Evolutionary conservation across 2,329 filamentous ascomycete species (phyloP).

Genomic region (Ophiocordyceps australis): DNA sequence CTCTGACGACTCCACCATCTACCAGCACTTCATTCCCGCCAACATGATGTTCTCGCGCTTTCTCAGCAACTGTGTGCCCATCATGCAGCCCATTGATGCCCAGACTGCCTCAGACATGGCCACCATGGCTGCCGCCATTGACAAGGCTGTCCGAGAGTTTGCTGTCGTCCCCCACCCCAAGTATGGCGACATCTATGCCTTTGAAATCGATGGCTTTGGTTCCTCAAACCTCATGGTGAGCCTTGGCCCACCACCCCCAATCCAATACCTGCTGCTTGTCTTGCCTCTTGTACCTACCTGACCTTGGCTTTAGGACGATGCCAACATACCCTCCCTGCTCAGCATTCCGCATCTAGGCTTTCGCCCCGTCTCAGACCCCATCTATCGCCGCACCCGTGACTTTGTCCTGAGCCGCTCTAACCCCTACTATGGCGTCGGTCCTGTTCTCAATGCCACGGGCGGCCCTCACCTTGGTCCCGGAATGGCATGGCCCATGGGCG

Average conservation of each 20-base stretch:
- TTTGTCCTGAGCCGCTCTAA: conserved; percentile 58
- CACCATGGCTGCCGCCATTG: conserved; percentile 34
- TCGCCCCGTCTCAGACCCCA: conserved; percentile 32
- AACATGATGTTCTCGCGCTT: conserved; percentile 70
- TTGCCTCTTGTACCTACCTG: background rate
- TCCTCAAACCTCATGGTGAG: conserved; percentile 35
- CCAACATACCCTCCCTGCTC: conserved; percentile 44
- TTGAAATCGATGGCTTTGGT: conserved; percentile 52
- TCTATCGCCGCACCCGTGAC: conserved; percentile 58
- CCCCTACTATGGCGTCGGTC: conserved; percentile 48
- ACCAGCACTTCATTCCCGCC: conserved; percentile 74
- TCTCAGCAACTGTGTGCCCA: conserved; percentile 27
- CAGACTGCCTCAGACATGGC: conserved; percentile 39
- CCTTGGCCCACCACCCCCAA: background rate
- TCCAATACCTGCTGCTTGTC: too few relatives aligned
- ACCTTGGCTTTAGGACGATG: conserved; percentile 28
- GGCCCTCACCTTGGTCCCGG: conserved; percentile 39
- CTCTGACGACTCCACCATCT: conserved; percentile 72
- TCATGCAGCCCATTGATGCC: conserved; percentile 26
- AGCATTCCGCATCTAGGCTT: conserved; percentile 42
- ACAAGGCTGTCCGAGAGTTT: conserved; percentile 48
- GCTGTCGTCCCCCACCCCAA: conserved; percentile 44
- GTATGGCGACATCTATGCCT: conserved; percentile 49
- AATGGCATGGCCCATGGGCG: conserved; percentile 76
- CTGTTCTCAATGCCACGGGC: conserved; percentile 30